phyloP scores from a whole-genome alignment of 805 yeast species.

The Candida bentonensis region DNA sequence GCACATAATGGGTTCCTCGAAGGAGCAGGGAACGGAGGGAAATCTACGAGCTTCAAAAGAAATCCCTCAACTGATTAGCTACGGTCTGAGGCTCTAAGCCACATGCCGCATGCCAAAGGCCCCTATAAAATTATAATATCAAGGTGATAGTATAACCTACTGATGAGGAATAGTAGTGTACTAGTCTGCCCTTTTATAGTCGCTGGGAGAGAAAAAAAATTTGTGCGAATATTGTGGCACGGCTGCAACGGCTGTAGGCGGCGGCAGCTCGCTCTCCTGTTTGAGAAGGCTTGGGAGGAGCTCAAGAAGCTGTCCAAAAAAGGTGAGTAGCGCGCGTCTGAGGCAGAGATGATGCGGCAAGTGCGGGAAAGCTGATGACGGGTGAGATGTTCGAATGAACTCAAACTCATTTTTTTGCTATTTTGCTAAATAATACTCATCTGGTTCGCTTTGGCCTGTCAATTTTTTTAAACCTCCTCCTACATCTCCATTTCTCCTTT shows the following conservation, averaged over 20 bases:
- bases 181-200: background rate
- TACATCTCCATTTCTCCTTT: too few species aligned
- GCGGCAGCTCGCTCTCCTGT: too few species aligned
- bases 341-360: too few species aligned
- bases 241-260: background rate
- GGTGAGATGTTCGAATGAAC: too few species aligned
- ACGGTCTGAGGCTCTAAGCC: background rate
- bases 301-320: too few species aligned
- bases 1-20: conserved; percentile 1
- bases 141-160: conserved; percentile 1
- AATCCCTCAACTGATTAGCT: conserved; percentile 1
- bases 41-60: conserved; percentile 1
- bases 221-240: conserved; percentile 1
- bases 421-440: too few species aligned
- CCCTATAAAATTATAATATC: background rate
- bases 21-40: conserved; percentile 2
- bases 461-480: too few species aligned
- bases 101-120: background rate
- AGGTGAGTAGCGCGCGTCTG: too few species aligned
- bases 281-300: too few species aligned
- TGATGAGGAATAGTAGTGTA: background rate
- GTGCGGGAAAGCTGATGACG: too few species aligned
- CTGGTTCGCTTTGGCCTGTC: too few species aligned
- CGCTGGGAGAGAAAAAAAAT: background rate
- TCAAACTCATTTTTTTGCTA: too few species aligned